Base-by-base conservation (phyloP, 2,329 filamentous ascomycete species). In the Coniochaeta sp. region DNA sequence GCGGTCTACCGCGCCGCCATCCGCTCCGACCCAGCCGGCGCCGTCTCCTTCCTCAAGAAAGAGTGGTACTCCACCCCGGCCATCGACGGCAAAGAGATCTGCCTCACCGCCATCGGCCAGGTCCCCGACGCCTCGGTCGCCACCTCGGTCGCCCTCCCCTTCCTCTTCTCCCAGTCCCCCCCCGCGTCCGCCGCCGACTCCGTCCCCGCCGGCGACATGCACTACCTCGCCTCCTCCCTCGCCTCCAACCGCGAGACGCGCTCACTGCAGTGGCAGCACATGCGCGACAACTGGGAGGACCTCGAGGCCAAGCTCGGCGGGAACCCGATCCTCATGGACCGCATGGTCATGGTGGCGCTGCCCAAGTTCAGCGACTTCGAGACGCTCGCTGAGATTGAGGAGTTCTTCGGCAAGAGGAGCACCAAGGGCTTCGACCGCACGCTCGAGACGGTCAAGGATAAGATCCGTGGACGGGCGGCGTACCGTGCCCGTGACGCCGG, bases 1-100 rank as follows among this genome's bases (percentile, higher is more conserved):
- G 82, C 90, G 1, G 81, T 96, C 54, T 97, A 91, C 76, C 83
- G 85, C 53, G 85, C 91, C 31, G 86, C 83, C 24, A 78, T 96
- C 54, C 85, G 83, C 57, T 68, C 70, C 52, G 82, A 91, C 57
- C 83, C 90, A 6, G 82, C 82, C 7, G 78, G 79, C 50, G 74
- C 83, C 14, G 89, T 90, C 58, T 78, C 87, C 26, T 79, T 85
- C 7, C 78, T 99, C 51, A 90, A 92, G 73, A 82, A 89, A 51
- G 91, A 96, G 66, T 97, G 89, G 78, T 78, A 83, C 56, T 84
- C 76, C 49, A 94, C 90, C 12, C 86, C 86, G 50, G 89, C 91
- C 8, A 85, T 96, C 32, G 94, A 97, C 62, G 91, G 91, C 61
- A 95, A 91, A 69, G 91, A 96, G 60, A 87, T 95, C 57, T 87